Evolutionary conservation across 1,284 basidiomycete genomes (phyloP), one percentile per base, ranked within the genome.

Genomic region (Golubevia sp.): DNA sequence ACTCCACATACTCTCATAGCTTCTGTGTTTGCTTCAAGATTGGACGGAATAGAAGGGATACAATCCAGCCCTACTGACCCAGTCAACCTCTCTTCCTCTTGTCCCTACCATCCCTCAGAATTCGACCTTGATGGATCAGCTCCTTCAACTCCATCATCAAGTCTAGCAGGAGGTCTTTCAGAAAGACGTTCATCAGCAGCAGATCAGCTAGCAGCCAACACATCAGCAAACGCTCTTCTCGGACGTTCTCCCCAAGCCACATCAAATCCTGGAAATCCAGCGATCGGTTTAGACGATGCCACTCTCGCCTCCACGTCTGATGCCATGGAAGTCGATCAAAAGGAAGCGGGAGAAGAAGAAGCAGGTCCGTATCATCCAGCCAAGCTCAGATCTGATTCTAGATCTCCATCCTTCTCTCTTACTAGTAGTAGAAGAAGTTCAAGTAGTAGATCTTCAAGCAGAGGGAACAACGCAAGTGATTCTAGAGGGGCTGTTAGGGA

Each of bases 171-270:
- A 18, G 23, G n/a, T 5, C 26, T 24, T 13, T 11, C 7, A 5
- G 20, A 21, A 27, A 57, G 1, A 64, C 61, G 53, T 62, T 68
- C 61, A 6, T 73, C 71, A 20, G 68, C 73, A 2, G 73, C 71
- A 21, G 67, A 73, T 0, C 67, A 71, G 55, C 67, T 77, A 25
- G 68, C 68, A 2, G 71, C 76, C 59, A 81, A 81, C 56, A 81
- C 79, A 2, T 60, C 60, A 1, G 77, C 77, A 53, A 81, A 81
- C 55, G 65, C 75, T 4, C 38, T 44, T 44, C 38, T 44, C 11
- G 38, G 38, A 13, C 11, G 18, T 13, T 8, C 67, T 70, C 27
- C 61, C 58, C 6, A 49, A 57, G 23, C 56, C 63, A 1, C 58
- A 8, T 23, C 67, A n/a, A 51, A 62, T 48, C 58, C 50, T 54